These are phyloP conservation scores for Globisporangium irregulare DNA, from an alignment of 352 stramenopile genomes.

Conservation along the genomic window DNA sequence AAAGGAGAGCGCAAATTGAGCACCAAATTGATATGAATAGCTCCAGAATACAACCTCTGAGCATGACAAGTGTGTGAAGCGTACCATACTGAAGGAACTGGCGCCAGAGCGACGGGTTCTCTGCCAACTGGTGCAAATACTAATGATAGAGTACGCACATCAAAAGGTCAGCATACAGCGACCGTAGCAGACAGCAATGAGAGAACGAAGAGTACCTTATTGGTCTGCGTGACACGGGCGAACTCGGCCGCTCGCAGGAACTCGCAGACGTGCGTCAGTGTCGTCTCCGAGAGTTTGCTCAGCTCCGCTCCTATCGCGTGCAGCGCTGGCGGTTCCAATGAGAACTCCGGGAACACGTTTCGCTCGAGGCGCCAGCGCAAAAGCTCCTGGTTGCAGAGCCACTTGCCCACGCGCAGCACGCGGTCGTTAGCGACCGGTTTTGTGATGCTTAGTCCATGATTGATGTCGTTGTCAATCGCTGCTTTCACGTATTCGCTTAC, in stretches of 20 bases:
- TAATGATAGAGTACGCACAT: background rate
- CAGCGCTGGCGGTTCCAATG: background rate
- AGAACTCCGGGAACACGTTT: slow-evolving; percentile 38
- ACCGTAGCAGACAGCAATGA: no score
- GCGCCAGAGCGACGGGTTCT: slow-evolving; percentile 27
- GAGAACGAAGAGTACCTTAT: slow-evolving; percentile 24
- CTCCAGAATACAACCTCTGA: no score
- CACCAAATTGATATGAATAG: no score
- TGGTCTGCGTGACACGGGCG: slow-evolving; percentile 28
- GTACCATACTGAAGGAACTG: slow-evolving; percentile 31
- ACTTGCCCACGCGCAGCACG: slow-evolving; percentile 21
- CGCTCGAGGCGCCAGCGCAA: slow-evolving; percentile 46
- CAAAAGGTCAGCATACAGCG: no score
- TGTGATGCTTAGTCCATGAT: background rate
- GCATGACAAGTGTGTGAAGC: background rate
- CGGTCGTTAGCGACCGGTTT: background rate
- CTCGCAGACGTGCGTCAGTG: slow-evolving; percentile 23
- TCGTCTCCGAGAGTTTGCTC: slow-evolving; percentile 31
- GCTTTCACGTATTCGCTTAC: slow-evolving; percentile 41
- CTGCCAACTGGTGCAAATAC: slow-evolving; percentile 9
- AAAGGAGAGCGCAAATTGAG: background rate
- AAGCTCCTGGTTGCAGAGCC: slow-evolving; percentile 39
- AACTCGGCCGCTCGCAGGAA: slow-evolving; percentile 40
- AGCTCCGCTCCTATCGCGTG: slow-evolving; percentile 35
- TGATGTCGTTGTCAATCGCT: background rate